Base-by-base conservation (phyloP, 2,329 filamentous ascomycete species). In the Alternaria tenuissima region DNA sequence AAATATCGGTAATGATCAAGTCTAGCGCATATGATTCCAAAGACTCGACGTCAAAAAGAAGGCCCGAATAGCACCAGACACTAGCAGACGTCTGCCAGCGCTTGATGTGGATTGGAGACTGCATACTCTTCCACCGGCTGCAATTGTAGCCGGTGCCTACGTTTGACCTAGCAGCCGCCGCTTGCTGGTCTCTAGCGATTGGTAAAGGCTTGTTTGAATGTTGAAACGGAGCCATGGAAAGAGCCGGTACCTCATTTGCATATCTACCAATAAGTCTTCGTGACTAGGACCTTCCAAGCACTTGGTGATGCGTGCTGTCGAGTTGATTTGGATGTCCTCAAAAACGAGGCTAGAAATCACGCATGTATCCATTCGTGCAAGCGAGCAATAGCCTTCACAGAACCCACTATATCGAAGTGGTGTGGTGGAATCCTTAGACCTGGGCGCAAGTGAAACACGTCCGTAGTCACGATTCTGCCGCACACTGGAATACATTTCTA, bases 11-110 rank as follows among this genome's bases (percentile, higher is more conserved):
- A 36, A 39, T 12, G 22, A n/a, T 38, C 22, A 9, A 34, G 7
- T 32, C 46, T 36, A 34, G 34, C 32, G 46, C 20, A 22, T 18
- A 36, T 36, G 22, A 26, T 38, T 26, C 46, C 32, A 49, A 11
- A 24, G 22, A 28, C 14, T n/a, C 1, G 7, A 28, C 55, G 18
- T 20, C 34, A 18, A 20, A 53, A 30, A 53, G 9, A 57, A 32
- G 48, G 48, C 39, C 55, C 55, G 48, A 53, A 32, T 44, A 44
- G 47, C 32, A 53, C n/a, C 30, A 16, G 16, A 32, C 30, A 52
- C 32, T 38, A 36, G 32, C n/a, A 36, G 12, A 49, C 11, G 9
- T 38, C 20, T 36, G 16, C 36, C 34, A 24, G 32, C 20, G 46
- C 32, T 26, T 49, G 32, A 26, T 26, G 20, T 36, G 46, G 46